Evolutionary conservation across 192 early-diverging fungal genomes (phyloP).

Genomic region (Chytriomyces confervae): DNA sequence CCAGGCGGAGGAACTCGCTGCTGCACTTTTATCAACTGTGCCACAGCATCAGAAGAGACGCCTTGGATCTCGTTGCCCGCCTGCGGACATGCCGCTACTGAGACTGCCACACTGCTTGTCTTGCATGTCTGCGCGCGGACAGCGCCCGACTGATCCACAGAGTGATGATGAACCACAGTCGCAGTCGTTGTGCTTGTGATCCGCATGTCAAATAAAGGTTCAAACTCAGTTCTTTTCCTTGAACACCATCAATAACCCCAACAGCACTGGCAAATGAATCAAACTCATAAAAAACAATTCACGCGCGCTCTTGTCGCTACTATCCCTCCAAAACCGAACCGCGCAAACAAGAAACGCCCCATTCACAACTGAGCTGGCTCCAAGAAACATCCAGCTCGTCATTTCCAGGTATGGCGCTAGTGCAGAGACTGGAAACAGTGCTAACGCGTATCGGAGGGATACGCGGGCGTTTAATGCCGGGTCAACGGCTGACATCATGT

Average conservation of each 20-base stretch:
- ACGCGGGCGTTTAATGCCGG: conserved; percentile 90
- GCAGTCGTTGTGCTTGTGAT: too few relatives aligned
- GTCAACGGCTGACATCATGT: conserved; percentile 89
- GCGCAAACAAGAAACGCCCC: conserved; percentile 74
- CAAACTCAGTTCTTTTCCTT: conserved; percentile 53
- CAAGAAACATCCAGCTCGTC: conserved; percentile 77
- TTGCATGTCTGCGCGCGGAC: too few relatives aligned
- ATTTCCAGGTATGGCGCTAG: conserved; percentile 71
- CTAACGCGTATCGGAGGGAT: conserved; percentile 76
- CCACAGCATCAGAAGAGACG: neutral
- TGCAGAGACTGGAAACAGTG: conserved; percentile 74
- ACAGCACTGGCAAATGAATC: conserved; percentile 82
- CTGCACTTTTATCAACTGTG: neutral
- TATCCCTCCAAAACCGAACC: conserved; percentile 77
- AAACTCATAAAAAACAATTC: conserved; percentile 91
- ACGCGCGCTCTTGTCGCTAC: conserved; percentile 82
- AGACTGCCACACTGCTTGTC: too few relatives aligned
- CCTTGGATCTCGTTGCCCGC: too few relatives aligned
- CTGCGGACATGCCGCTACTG: too few relatives aligned
- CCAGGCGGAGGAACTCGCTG: neutral
- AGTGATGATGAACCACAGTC: too few relatives aligned
- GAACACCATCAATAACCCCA: conserved; percentile 89
- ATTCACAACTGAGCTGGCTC: conserved; percentile 80
- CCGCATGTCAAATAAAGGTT: too few relatives aligned
- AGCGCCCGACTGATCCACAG: too few relatives aligned